Evolutionary conservation across 495 filamentous ascomycete genomes (phyloP).

Genomic region (Neurospora intermedia): DNA sequence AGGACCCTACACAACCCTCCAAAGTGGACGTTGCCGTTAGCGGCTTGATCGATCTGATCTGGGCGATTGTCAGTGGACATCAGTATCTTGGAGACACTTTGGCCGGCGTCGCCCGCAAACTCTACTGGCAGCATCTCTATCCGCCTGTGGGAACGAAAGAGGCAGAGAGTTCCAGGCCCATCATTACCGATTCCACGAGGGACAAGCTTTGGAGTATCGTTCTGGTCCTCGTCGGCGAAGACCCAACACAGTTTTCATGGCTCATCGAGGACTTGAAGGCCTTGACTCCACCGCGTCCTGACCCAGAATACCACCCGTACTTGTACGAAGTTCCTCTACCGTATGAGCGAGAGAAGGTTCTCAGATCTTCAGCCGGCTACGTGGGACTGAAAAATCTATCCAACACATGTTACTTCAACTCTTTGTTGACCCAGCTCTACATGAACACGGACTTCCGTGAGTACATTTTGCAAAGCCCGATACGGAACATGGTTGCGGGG

Average conservation of each 20-base stretch:
- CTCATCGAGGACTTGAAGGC: slow-evolving; percentile 44
- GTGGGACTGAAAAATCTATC: slow-evolving; percentile 81
- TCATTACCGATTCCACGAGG: slow-evolving; percentile 47
- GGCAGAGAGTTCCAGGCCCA: slow-evolving; percentile 20
- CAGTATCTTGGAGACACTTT: neutral
- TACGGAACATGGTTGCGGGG: slow-evolving; percentile 37
- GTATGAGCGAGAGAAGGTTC: slow-evolving; percentile 55
- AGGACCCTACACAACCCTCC: slow-evolving; percentile 40
- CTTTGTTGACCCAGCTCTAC: slow-evolving; percentile 88
- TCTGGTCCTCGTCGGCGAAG: slow-evolving; percentile 45
- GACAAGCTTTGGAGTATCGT: slow-evolving; percentile 55
- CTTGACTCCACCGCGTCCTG: slow-evolving; percentile 28
- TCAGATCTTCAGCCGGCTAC: slow-evolving; percentile 67
- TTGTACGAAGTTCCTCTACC: slow-evolving; percentile 44
- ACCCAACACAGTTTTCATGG: slow-evolving; percentile 33
- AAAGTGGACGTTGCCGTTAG: slow-evolving; percentile 36
- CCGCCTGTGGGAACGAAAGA: slow-evolving; percentile 39
- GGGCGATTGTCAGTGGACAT: slow-evolving; percentile 8
- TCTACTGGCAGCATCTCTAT: slow-evolving; percentile 64
- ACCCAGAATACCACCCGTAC: slow-evolving; percentile 31
- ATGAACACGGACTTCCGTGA: slow-evolving; percentile 86
- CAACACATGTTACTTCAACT: slow-evolving; percentile 97
- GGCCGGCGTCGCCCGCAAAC: slow-evolving; percentile 39
- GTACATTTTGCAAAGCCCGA: slow-evolving; percentile 59
- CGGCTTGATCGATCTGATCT: slow-evolving; percentile 31